These are phyloP conservation scores for Sporothrix pseudoabietina DNA, from an alignment of 2,329 filamentous ascomycete genomes.

Conservation along the genomic window DNA sequence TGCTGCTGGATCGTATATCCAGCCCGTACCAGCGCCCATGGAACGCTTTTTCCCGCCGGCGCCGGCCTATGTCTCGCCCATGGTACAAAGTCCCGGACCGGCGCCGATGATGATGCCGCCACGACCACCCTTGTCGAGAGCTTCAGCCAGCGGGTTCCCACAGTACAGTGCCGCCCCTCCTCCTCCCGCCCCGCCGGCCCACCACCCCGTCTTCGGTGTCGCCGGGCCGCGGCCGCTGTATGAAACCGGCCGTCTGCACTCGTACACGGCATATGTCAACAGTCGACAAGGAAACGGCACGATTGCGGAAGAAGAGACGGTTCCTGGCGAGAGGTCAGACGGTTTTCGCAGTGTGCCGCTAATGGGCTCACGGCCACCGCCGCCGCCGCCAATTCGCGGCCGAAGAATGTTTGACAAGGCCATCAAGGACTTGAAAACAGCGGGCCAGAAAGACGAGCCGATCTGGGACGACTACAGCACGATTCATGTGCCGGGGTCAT, in stretches of 20 bases:
- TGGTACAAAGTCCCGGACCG: neutral
- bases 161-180: slow-evolving; percentile 5
- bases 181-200: neutral
- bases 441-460: neutral
- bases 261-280: slow-evolving; percentile 18
- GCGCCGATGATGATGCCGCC: neutral
- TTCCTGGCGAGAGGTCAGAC: neutral
- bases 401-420: slow-evolving; percentile 33
- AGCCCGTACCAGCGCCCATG: slow-evolving; percentile 6
- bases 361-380: neutral
- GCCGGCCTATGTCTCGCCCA: slow-evolving; percentile 9
- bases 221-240: slow-evolving; percentile 23
- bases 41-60: neutral
- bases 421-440: slow-evolving; percentile 27
- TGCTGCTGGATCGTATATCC: neutral
- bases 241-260: slow-evolving; percentile 17
- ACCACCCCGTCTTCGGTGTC: slow-evolving; percentile 11
- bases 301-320: neutral
- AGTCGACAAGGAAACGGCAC: neutral
- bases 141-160: neutral
- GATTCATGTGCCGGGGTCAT: slow-evolving; percentile 30
- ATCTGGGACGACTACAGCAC: slow-evolving; percentile 26
- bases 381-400: slow-evolving; percentile 5
- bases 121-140: neutral
- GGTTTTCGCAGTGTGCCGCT: slow-evolving; percentile 4